phyloP scores from a whole-genome alignment of 805 yeast species.

The Barnettozyma sp. region DNA sequence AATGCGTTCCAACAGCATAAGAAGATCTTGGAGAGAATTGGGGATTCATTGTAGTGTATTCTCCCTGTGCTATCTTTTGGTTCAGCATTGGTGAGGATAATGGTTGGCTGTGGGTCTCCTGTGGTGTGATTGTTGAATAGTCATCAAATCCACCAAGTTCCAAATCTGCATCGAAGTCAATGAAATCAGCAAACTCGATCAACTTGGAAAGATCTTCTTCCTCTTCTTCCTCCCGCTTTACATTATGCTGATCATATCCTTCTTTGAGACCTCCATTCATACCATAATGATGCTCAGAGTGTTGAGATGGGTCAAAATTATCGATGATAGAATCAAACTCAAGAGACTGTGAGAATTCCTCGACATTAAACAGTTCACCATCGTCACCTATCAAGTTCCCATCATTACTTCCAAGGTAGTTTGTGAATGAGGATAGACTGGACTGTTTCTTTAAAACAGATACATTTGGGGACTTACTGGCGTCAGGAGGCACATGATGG shows the following conservation, averaged over 20 bases:
- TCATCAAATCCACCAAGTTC: conserved; percentile 29
- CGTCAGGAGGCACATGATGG: conserved; percentile 24
- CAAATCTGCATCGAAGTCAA: conserved; percentile 39
- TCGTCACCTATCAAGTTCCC: conserved; percentile 7
- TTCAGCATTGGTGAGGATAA: conserved; percentile 15
- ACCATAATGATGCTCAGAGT: no score
- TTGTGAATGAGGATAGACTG: conserved; percentile 6
- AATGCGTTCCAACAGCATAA: background rate
- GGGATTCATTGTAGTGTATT: no score
- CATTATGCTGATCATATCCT: background rate
- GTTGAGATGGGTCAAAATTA: conserved; percentile 1
- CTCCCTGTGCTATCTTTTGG: no score
- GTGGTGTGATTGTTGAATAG: conserved; percentile 1
- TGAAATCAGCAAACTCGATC: conserved; percentile 39
- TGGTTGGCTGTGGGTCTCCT: conserved; percentile 1
- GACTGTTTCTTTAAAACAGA: conserved; percentile 30
- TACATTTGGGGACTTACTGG: conserved; percentile 31
- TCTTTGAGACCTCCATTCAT: background rate
- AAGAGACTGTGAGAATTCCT: conserved; percentile 20
- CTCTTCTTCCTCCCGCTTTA: conserved; percentile 7
- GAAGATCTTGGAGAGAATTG: conserved; percentile 9
- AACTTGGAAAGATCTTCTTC: conserved; percentile 34
- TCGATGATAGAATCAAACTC: conserved; percentile 17
- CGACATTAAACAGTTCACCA: conserved; percentile 24
- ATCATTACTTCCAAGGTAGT: conserved; percentile 7